Evolutionary conservation across 345 rosid species (phyloP).

Genomic region (Melaleuca quinquenervia): DNA sequence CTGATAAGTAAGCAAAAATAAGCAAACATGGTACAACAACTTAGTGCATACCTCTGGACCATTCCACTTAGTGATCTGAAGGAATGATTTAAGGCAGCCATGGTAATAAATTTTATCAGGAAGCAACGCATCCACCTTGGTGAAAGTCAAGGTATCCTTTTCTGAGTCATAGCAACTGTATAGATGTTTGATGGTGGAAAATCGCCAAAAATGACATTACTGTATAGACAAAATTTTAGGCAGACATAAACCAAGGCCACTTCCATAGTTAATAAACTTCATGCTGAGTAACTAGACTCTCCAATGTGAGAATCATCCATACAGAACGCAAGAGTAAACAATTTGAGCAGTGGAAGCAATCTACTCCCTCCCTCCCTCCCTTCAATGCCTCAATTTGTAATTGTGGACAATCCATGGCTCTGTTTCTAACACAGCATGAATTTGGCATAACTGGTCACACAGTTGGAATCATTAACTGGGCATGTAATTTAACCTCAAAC

Average conservation of each 20-base stretch:
- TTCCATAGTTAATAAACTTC: not conserved
- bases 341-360: not conserved
- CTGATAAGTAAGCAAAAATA: not conserved
- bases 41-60: slow-evolving; percentile 80
- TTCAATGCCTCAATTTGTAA: not conserved
- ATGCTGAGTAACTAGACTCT: not conserved
- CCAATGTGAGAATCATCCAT: not conserved
- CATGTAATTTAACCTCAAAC: not conserved
- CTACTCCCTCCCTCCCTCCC: not conserved
- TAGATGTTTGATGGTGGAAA: not conserved
- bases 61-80: slow-evolving; percentile 87
- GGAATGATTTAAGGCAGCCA: slow-evolving; percentile 84
- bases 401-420: not conserved
- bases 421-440: not conserved
- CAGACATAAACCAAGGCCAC: not conserved
- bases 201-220: not conserved
- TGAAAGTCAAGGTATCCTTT: slow-evolving; percentile 78
- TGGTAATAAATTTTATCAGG: slow-evolving; percentile 77
- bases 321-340: not conserved
- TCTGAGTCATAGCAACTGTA: slow-evolving; percentile 79
- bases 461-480: not conserved
- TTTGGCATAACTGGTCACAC: not conserved
- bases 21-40: not conserved
- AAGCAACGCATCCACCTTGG: slow-evolving; percentile 72
- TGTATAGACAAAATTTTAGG: not conserved